Conservation (phyloP, 495 filamentous ascomycete species). For the Penicillium dipodomyicola region DNA sequence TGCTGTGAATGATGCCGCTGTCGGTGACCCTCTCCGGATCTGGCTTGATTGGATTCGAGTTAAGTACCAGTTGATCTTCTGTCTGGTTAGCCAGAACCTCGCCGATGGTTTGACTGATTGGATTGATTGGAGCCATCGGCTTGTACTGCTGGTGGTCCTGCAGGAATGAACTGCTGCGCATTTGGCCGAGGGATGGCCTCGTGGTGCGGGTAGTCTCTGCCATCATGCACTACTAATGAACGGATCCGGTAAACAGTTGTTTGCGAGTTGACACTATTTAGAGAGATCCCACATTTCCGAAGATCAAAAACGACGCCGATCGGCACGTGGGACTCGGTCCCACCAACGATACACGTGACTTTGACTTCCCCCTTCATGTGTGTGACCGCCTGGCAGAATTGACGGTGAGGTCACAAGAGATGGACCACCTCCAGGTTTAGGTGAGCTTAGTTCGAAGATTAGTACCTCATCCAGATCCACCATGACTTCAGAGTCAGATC, state of each 20-base stretch:
- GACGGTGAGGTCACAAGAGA: background rate
- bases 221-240: conserved; percentile 24
- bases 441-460: background rate
- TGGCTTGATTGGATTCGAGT: conserved; percentile 43
- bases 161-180: conserved; percentile 68
- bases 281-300: conserved; percentile 3
- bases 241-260: background rate
- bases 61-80: conserved; percentile 28
- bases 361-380: background rate
- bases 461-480: conserved; percentile 8
- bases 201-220: conserved; percentile 32
- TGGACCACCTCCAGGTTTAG: background rate
- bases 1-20: conserved; percentile 45
- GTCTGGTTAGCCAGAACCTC: conserved; percentile 39
- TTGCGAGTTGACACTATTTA: background rate
- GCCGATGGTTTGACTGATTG: conserved; percentile 40
- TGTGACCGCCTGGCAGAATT: conserved; percentile 9
- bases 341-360: background rate
- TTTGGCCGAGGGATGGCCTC: conserved; percentile 44
- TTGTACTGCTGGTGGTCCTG: conserved; percentile 75
- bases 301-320: conserved; percentile 18
- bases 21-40: conserved; percentile 45
- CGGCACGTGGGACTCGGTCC: conserved; percentile 19
- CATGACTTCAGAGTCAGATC: conserved; percentile 10
- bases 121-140: conserved; percentile 43